Evolutionary conservation across 2,329 filamentous ascomycete genomes (phyloP).

Genomic region (Aspergillus flavus): DNA sequence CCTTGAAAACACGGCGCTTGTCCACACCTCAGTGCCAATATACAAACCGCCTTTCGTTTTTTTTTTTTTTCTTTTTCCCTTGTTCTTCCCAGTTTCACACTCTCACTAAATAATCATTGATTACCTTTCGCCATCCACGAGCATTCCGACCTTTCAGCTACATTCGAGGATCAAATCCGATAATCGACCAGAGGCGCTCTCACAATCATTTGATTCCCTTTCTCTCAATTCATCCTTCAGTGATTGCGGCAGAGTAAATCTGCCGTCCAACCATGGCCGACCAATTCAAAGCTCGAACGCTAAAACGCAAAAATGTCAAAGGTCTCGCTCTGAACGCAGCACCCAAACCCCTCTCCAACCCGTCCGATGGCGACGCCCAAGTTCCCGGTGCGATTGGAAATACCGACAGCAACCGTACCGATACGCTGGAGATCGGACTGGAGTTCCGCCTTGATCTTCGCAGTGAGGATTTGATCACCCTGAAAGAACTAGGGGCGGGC

Average conservation of each 20-base stretch:
- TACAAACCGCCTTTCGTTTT: neutral
- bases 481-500: slow-evolving; percentile 92
- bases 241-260: neutral
- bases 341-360: slow-evolving; percentile 67
- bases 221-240: neutral
- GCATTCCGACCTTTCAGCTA: neutral
- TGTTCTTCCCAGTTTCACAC: neutral
- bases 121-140: neutral
- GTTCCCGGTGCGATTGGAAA: slow-evolving; percentile 62
- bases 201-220: neutral
- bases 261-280: slow-evolving; percentile 54
- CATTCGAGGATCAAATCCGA: neutral
- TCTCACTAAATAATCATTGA: neutral
- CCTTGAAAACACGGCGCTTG: slow-evolving; percentile 15
- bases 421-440: slow-evolving; percentile 90
- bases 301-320: slow-evolving; percentile 99
- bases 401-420: slow-evolving; percentile 61
- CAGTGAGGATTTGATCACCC: slow-evolving; percentile 86
- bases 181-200: neutral
- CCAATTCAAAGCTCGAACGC: slow-evolving; percentile 69
- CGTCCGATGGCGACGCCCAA: slow-evolving; percentile 71
- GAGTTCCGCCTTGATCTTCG: slow-evolving; percentile 93
- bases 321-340: slow-evolving; percentile 84
- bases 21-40: slow-evolving; percentile 11
- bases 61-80: neutral